phyloP scores from a whole-genome alignment of 495 filamentous ascomycete genomes.

The Elasticomyces elasticus region DNA sequence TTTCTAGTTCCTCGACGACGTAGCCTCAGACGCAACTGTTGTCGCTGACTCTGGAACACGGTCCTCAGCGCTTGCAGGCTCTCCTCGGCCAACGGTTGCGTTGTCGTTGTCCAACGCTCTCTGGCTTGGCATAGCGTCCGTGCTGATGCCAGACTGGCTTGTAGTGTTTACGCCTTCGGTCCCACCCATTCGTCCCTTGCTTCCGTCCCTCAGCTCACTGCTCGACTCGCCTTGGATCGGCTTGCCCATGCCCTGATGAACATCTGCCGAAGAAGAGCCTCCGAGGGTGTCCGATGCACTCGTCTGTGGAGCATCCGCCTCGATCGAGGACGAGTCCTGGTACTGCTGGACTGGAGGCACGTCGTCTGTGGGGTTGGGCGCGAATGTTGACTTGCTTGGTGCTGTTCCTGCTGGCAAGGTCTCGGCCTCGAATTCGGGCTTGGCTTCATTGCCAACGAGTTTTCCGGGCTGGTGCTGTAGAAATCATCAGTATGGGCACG shows the following conservation, averaged over 20 bases:
- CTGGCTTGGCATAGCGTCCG: slow-evolving; percentile 23
- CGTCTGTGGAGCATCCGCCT: slow-evolving; percentile 28
- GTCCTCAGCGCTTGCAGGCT: slow-evolving; percentile 36
- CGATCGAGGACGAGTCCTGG: slow-evolving; percentile 23
- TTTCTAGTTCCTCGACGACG: neutral
- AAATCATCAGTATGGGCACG: slow-evolving; percentile 4
- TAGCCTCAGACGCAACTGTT: slow-evolving; percentile 37
- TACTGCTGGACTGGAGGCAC: slow-evolving; percentile 38
- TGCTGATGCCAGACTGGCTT: slow-evolving; percentile 10
- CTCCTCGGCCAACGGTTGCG: slow-evolving; percentile 31
- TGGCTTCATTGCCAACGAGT: slow-evolving; percentile 48
- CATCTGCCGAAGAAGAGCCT: slow-evolving; percentile 54
- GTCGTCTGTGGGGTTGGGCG: slow-evolving; percentile 42
- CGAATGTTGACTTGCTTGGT: slow-evolving; percentile 50
- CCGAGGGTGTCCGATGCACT: slow-evolving; percentile 45
- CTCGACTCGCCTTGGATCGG: slow-evolving; percentile 53
- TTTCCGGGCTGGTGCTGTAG: slow-evolving; percentile 57
- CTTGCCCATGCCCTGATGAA: slow-evolving; percentile 51
- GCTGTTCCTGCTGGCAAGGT: slow-evolving; percentile 55
- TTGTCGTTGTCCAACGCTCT: slow-evolving; percentile 35
- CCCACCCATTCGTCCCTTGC: slow-evolving; percentile 43
- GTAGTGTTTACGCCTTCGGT: slow-evolving; percentile 39
- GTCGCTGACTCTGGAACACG: slow-evolving; percentile 38
- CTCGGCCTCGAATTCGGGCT: slow-evolving; percentile 54
- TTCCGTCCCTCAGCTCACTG: slow-evolving; percentile 47